Evolutionary conservation across 2,329 filamentous ascomycete species (phyloP), one percentile per base, ranked within the genome.

Genomic region (Xylaria digitata): DNA sequence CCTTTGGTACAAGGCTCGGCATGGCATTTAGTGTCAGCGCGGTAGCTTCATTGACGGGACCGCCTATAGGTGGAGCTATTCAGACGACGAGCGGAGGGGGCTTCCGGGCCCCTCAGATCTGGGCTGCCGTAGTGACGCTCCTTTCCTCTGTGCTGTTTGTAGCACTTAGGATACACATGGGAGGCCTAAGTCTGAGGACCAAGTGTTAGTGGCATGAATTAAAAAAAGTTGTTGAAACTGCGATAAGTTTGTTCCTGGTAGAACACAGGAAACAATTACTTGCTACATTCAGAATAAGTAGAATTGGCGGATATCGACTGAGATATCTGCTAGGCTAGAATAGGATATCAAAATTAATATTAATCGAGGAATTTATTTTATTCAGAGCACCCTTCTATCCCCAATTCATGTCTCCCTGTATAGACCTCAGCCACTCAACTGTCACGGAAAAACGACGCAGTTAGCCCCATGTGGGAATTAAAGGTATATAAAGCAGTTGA

Each of bases 11-110:
- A 1, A 72, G 81, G 26, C 72, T 82, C 15, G 80, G 80, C 8
- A 82, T 82, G 80, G 79, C 77, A 0, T 82, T 82, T 11, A 77
- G 72, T 49, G 75, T 82, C 6, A 72, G 75, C 6, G 80, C 79
- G 0, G 73, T 82, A 50, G 79, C 78, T 1, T 76, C 79, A 0
- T 59, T 82, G 15, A 80, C 80, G 0, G 80, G 80, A 0, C 79
- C 80, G 3, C 80, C 81, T 0, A 75, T 82, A 21, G 81, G 81
- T 0, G 81, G 81, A 2, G 77, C 77, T 1, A 71, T 79, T 0
- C 75, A 76, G 63, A 71, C 63, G 0, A 71, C 72, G 1, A 73
- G 65, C 0, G 75, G 74, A 19, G 76, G 76, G 0, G 69, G 68
- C 1, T 77, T 75, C 40, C 71, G 58, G 0, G 74, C 70, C 1